Evolutionary conservation across 1,139 yeast species (phyloP).

Genomic region (Pichia sp.): DNA sequence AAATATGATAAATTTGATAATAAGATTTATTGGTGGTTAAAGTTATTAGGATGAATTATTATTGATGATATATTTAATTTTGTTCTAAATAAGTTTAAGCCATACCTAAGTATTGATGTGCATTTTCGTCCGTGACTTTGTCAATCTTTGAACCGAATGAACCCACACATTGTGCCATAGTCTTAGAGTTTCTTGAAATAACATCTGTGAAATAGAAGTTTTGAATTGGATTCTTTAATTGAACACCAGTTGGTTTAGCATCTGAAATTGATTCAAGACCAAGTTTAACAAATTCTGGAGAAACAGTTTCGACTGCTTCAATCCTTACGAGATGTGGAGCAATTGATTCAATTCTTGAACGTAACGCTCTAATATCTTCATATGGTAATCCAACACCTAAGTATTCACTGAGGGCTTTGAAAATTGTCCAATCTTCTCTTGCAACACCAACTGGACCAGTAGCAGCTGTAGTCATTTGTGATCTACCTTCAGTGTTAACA

Average conservation of each 20-base stretch:
- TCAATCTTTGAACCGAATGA: constrained; percentile 63
- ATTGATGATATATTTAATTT: not conserved
- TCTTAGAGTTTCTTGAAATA: constrained; percentile 80
- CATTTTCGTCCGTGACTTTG: constrained; percentile 46
- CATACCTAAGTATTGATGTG: constrained; percentile 28
- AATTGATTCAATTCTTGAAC: constrained; percentile 66
- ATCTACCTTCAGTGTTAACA: constrained; percentile 87
- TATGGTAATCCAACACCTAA: constrained; percentile 68
- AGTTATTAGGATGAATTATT: no score
- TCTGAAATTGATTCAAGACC: constrained; percentile 43
- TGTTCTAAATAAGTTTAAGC: constrained; percentile 15
- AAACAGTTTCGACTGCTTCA: constrained; percentile 67
- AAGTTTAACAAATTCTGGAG: constrained; percentile 48
- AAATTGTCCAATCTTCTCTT: constrained; percentile 88
- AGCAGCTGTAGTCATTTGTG: constrained; percentile 82
- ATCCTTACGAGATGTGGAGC: constrained; percentile 80
- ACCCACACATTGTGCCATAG: constrained; percentile 80
- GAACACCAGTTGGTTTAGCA: constrained; percentile 39
- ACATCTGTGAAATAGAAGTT: constrained; percentile 88
- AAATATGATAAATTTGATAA: not conserved
- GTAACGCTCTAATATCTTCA: constrained; percentile 65
- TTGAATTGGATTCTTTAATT: constrained; percentile 61
- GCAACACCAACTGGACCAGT: constrained; percentile 89
- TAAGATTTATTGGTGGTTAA: not conserved
- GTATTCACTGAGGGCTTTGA: constrained; percentile 80